Percentiles rank a stretch among this genome's conserved stretches.
Conservation (phyloP, 2,329 filamentous ascomycete genomes). For the Colletotrichum noveboracense region DNA sequence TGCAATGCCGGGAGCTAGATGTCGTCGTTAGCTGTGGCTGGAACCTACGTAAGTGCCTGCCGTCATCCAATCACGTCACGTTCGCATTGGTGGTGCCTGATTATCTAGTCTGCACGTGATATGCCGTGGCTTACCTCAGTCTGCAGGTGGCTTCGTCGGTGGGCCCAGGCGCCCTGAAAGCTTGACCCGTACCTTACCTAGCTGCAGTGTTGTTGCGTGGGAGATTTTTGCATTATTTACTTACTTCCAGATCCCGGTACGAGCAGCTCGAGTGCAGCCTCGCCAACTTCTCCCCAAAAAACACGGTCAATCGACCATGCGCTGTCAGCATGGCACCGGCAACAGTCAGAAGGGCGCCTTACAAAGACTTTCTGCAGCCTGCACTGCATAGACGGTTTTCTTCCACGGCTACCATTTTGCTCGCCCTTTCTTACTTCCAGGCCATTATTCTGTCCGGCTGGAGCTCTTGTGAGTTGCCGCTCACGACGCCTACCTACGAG, state of each 20-base stretch:
- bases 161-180: not conserved
- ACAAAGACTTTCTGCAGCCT: slow-evolving; percentile 91
- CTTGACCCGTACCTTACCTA: not conserved
- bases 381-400: slow-evolving; percentile 87
- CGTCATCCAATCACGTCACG: slow-evolving; percentile 2
- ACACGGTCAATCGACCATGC: slow-evolving; percentile 45
- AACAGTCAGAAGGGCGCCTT: slow-evolving; percentile 64
- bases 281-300: slow-evolving; percentile 25
- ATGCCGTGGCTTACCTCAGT: not conserved
- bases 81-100: slow-evolving; percentile 7
- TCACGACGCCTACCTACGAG: not conserved
- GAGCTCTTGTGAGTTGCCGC: slow-evolving; percentile 64
- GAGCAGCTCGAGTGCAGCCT: slow-evolving; percentile 17
- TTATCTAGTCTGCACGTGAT: slow-evolving; percentile 12
- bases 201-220: slow-evolving; percentile 17
- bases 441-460: slow-evolving; percentile 73
- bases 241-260: slow-evolving; percentile 27
- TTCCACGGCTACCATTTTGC: slow-evolving; percentile 72
- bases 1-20: not conserved
- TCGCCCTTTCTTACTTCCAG: slow-evolving; percentile 75
- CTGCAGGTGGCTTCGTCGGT: not conserved
- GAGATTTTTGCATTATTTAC: slow-evolving; percentile 25
- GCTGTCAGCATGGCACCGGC: slow-evolving; percentile 55
- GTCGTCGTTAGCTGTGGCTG: slow-evolving; percentile 21
- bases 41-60: slow-evolving; percentile 15